Evolutionary conservation across 192 early-diverging fungal species (phyloP).

Genomic region (Phycomyces nitens): DNA sequence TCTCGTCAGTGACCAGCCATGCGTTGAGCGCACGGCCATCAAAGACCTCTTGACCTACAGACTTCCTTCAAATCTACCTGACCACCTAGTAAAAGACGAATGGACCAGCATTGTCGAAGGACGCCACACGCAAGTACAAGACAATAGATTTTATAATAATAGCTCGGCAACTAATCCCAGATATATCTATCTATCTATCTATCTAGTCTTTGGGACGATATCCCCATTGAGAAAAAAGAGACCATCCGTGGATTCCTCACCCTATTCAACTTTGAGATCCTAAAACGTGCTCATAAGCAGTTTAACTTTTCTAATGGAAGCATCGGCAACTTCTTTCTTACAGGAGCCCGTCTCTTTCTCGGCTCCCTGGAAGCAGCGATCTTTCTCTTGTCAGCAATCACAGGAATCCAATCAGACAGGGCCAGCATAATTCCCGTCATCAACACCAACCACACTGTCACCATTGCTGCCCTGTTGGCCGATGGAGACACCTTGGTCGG

Average conservation of each 20-base stretch:
- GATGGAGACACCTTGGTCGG: constrained; percentile 59
- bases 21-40: constrained; percentile 57
- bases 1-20: constrained; percentile 43
- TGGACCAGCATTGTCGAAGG: constrained; percentile 75
- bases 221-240: constrained; percentile 54
- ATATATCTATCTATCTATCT: constrained; percentile 1
- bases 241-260: constrained; percentile 72
- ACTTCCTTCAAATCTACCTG: constrained; percentile 50
- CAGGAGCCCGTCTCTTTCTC: constrained; percentile 71
- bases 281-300: constrained; percentile 54
- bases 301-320: constrained; percentile 73
- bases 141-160: not conserved
- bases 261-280: constrained; percentile 62
- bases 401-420: constrained; percentile 57
- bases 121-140: constrained; percentile 50
- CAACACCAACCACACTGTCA: constrained; percentile 55
- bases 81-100: constrained; percentile 56
- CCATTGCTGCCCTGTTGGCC: constrained; percentile 63
- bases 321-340: constrained; percentile 79
- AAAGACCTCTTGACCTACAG: constrained; percentile 67
- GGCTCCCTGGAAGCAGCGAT: constrained; percentile 66
- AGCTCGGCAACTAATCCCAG: too few species aligned
- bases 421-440: constrained; percentile 68
- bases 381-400: constrained; percentile 69
- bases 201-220: constrained; percentile 44